Evolutionary conservation across 441 rosid species (phyloP).

Genomic region (Geranium incanum): DNA sequence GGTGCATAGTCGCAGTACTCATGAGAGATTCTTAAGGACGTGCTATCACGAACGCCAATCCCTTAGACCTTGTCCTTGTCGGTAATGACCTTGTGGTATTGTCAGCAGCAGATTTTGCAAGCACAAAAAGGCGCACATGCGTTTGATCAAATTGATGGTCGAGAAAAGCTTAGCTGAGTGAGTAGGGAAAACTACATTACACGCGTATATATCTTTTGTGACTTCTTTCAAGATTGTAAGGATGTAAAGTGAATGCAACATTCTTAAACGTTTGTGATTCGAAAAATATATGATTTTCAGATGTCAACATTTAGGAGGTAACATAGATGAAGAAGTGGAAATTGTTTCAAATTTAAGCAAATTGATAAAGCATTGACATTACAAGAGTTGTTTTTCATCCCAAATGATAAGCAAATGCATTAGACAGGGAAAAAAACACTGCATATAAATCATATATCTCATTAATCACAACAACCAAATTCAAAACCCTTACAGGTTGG

Average conservation of each 20-base stretch:
- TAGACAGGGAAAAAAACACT: too few species aligned
- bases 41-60: neutral
- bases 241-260: neutral
- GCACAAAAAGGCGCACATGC: neutral
- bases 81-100: neutral
- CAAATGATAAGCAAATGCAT: too few species aligned
- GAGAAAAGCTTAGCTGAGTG: neutral
- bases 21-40: slow-evolving; percentile 38
- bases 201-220: neutral
- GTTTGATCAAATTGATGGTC: neutral
- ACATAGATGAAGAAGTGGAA: too few species aligned
- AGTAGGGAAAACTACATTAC: neutral
- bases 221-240: neutral
- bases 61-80: neutral
- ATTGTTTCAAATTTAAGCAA: too few species aligned
- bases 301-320: too few species aligned
- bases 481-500: too few species aligned
- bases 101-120: neutral
- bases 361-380: too few species aligned
- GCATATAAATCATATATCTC: too few species aligned
- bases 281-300: too few species aligned
- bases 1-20: slow-evolving; percentile 60
- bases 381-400: too few species aligned
- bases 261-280: neutral
- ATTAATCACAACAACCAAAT: too few species aligned